These are phyloP conservation scores for Leishmania tarentolae DNA, from an alignment of 208 protist species.

Conservation along the genomic window DNA sequence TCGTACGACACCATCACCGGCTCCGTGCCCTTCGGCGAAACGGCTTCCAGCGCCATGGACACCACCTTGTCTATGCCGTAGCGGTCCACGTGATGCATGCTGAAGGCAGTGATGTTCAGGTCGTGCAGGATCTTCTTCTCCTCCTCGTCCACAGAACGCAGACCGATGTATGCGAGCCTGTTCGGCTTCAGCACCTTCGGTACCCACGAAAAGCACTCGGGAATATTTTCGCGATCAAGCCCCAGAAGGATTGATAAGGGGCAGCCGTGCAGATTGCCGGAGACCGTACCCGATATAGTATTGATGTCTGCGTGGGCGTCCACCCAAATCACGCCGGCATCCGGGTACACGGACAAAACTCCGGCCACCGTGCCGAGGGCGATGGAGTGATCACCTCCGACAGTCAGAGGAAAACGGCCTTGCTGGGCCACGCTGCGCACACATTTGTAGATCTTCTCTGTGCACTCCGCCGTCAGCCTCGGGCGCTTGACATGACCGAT, in stretches of 20 bases:
- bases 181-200: slow-evolving; percentile 45
- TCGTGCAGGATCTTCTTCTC: slow-evolving; percentile 61
- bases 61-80: slow-evolving; percentile 63
- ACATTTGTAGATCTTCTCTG: slow-evolving; percentile 40
- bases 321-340: slow-evolving; percentile 72
- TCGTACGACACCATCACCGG: slow-evolving; percentile 71
- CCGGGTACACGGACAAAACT: slow-evolving; percentile 43
- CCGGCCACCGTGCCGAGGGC: slow-evolving; percentile 53
- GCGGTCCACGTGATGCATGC: slow-evolving; percentile 57
- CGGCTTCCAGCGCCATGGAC: slow-evolving; percentile 49
- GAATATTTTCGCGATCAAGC: slow-evolving; percentile 47
- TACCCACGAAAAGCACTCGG: slow-evolving; percentile 41
- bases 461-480: slow-evolving; percentile 35
- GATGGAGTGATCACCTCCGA: slow-evolving; percentile 52
- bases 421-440: slow-evolving; percentile 43
- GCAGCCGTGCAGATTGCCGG: slow-evolving; percentile 82
- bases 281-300: slow-evolving; percentile 45
- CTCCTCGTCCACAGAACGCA: slow-evolving; percentile 65
- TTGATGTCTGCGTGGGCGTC: slow-evolving; percentile 87
- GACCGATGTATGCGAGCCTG: slow-evolving; percentile 68
- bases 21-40: slow-evolving; percentile 45
- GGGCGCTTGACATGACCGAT: slow-evolving; percentile 41
- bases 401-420: slow-evolving; percentile 44
- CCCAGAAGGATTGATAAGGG: slow-evolving; percentile 62
- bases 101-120: slow-evolving; percentile 56